Evolutionary conservation across 2,329 filamentous ascomycete genomes (phyloP).

Genomic region (Stenocarpella maydis): DNA sequence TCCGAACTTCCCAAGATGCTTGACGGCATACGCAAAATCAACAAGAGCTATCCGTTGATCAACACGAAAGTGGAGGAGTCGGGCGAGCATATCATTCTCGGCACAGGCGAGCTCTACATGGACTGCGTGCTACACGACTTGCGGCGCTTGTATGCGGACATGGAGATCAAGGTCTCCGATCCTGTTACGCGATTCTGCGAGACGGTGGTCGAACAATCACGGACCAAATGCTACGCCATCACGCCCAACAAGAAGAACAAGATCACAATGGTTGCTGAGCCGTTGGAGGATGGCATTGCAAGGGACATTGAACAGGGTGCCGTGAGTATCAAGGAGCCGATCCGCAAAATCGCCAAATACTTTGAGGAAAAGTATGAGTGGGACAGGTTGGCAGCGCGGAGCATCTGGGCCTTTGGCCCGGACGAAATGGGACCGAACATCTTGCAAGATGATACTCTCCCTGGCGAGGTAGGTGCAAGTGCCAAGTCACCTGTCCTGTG

Average conservation of each 20-base stretch:
- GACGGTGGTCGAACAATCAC: conserved; percentile 95
- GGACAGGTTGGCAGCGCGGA: conserved; percentile 91
- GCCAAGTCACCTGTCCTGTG: not conserved
- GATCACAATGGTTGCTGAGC: conserved; percentile 97
- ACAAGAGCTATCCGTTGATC: conserved; percentile 96
- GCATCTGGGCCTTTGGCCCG: conserved; percentile 98
- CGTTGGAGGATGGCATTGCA: conserved; percentile 92
- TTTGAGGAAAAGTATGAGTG: conserved; percentile 98
- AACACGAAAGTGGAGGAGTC: conserved; percentile 98
- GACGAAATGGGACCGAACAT: conserved; percentile 96
- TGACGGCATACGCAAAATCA: conserved; percentile 93
- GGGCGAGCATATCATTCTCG: conserved; percentile 92
- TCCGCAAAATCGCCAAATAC: conserved; percentile 92
- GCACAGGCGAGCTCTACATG: conserved; percentile 99
- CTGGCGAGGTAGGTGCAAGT: conserved; percentile 73
- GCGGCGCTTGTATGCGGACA: conserved; percentile 91
- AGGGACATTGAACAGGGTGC: conserved; percentile 91
- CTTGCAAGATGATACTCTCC: conserved; percentile 93
- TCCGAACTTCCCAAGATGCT: conserved; percentile 99
- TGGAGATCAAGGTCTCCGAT: conserved; percentile 99
- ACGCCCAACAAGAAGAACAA: conserved; percentile 99
- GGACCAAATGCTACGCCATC: conserved; percentile 96
- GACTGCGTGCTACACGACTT: conserved; percentile 97
- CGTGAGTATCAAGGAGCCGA: conserved; percentile 91
- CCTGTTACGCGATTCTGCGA: conserved; percentile 98